phyloP scores from a whole-genome alignment of 441 rosid species.

The Iberis amara region DNA sequence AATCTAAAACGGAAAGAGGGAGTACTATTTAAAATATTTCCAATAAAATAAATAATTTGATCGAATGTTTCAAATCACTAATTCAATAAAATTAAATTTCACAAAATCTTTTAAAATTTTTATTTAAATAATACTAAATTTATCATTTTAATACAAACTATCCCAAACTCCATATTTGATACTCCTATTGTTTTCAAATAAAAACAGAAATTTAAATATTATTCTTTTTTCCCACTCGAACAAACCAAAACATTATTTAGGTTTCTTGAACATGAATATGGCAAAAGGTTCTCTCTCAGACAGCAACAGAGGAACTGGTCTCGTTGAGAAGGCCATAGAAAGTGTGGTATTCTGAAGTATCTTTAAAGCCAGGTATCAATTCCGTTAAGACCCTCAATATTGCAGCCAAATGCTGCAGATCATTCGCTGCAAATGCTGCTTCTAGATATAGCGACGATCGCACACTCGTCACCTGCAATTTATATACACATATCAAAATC shows the following conservation, averaged over 20 bases:
- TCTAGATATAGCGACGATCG: slow-evolving; percentile 70
- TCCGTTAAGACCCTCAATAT: slow-evolving; percentile 85
- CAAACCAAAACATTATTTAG: neutral
- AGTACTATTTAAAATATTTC: too few relatives aligned
- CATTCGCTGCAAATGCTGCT: slow-evolving; percentile 65
- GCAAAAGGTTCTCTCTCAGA: neutral
- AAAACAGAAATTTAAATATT: neutral
- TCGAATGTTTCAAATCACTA: too few relatives aligned
- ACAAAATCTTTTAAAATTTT: too few relatives aligned
- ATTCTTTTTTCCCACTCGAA: neutral
- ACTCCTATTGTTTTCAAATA: neutral
- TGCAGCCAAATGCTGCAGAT: slow-evolving; percentile 71
- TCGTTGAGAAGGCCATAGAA: slow-evolving; percentile 44
- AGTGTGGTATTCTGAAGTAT: slow-evolving; percentile 51
- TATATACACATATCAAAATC: too few relatives aligned
- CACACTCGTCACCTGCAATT: slow-evolving; percentile 59
- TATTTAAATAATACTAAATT: too few relatives aligned
- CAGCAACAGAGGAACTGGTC: neutral
- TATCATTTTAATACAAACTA: too few relatives aligned
- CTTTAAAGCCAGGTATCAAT: slow-evolving; percentile 49
- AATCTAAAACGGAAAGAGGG: too few relatives aligned
- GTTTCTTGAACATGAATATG: neutral
- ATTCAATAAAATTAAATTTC: too few relatives aligned
- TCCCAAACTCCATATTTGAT: too few relatives aligned
- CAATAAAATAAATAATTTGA: too few relatives aligned